Percentiles rank a stretch among this genome's conserved stretches.
These are phyloP conservation scores for Kodamaea suecica DNA, from an alignment of 1,139 yeast genomes.

Conservation along the genomic window DNA sequence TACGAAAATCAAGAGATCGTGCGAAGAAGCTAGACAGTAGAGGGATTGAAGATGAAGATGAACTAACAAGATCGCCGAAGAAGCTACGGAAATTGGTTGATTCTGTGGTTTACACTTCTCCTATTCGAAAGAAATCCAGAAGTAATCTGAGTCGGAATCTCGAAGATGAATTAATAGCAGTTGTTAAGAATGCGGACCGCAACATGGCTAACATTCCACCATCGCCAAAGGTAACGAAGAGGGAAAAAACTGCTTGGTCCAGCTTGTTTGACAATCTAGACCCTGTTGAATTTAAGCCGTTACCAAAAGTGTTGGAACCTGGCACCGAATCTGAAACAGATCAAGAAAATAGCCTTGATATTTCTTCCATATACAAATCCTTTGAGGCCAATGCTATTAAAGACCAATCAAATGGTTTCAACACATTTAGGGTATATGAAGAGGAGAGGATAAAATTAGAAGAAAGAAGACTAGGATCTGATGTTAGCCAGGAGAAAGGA, in stretches of 20 bases:
- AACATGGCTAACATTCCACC: neutral
- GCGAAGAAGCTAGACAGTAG: too few relatives aligned
- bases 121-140: neutral
- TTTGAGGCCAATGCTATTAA: too few relatives aligned
- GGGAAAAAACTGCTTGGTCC: slow-evolving; percentile 23
- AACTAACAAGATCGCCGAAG: slow-evolving; percentile 5
- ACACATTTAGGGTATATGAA: too few relatives aligned
- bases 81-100: slow-evolving; percentile 7
- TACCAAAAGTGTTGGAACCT: neutral
- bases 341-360: neutral
- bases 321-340: slow-evolving; percentile 2
- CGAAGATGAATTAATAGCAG: slow-evolving; percentile 1
- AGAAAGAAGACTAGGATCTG: too few relatives aligned
- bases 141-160: slow-evolving; percentile 1
- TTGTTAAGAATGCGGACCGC: neutral
- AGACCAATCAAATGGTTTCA: too few relatives aligned
- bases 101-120: neutral
- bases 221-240: slow-evolving; percentile 7
- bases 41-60: neutral
- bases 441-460: too few relatives aligned
- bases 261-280: slow-evolving; percentile 18
- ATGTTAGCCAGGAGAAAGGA: too few relatives aligned
- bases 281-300: slow-evolving; percentile 1
- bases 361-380: neutral
- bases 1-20: too few relatives aligned